These are phyloP conservation scores for Haematococcus lacustris DNA, from an alignment of 139 green algal genomes.

Conservation along the genomic window DNA sequence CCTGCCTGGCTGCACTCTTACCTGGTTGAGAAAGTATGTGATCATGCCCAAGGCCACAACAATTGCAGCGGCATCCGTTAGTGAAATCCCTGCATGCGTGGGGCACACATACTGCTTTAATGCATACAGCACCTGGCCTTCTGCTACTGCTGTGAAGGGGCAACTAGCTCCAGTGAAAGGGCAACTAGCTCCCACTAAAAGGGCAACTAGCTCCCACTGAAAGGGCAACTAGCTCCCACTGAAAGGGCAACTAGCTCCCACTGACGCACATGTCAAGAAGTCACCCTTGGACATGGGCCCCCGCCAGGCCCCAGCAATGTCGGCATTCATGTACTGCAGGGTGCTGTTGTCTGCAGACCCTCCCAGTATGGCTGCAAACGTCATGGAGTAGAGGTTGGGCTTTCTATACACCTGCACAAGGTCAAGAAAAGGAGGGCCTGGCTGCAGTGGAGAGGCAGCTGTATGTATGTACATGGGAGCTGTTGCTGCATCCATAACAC, in stretches of 20 bases:
- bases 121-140: background rate
- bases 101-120: background rate
- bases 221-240: too few relatives aligned
- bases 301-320: conserved; percentile 4
- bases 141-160: too few relatives aligned
- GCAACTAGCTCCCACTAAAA: background rate
- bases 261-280: conserved; percentile 16
- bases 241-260: too few relatives aligned
- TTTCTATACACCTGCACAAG: conserved; percentile 8
- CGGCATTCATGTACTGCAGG: conserved; percentile 19
- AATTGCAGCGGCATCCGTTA: background rate
- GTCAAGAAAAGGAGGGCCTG: too few relatives aligned
- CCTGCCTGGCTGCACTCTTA: background rate
- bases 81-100: conserved; percentile 5
- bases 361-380: conserved; percentile 16
- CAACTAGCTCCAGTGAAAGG: too few relatives aligned
- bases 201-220: too few relatives aligned
- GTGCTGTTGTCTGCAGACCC: conserved; percentile 13
- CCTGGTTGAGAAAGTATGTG: background rate
- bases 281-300: conserved; percentile 13
- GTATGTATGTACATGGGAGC: too few relatives aligned
- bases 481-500: too few relatives aligned
- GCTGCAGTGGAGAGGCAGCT: too few relatives aligned
- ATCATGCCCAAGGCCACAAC: background rate
- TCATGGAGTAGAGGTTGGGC: conserved; percentile 5